Conservation (phyloP, 2,329 filamentous ascomycete genomes). For the Biscogniauxia marginata region DNA sequence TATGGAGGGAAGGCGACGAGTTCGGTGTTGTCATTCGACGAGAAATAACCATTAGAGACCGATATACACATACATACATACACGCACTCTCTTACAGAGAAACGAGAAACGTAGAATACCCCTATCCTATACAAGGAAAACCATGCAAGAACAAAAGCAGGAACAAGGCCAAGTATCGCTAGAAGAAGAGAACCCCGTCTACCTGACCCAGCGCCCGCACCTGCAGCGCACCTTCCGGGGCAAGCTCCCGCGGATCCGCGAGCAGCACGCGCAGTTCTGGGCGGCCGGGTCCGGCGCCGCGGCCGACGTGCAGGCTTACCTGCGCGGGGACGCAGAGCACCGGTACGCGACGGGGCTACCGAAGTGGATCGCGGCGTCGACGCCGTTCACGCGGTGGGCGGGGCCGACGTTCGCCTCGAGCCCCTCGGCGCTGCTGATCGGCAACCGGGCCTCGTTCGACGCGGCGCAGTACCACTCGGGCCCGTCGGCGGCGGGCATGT, state of each 20-base stretch:
- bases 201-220: not conserved
- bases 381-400: slow-evolving; percentile 11
- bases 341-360: not conserved
- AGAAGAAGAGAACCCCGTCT: not conserved
- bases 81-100: no score
- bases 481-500: slow-evolving; percentile 19
- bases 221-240: slow-evolving; percentile 11
- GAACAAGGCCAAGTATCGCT: no score
- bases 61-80: no score
- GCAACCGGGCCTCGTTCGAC: slow-evolving; percentile 22
- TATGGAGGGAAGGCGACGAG: no score
- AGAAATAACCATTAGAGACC: no score
- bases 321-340: slow-evolving; percentile 1
- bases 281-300: no score
- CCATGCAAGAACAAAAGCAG: no score
- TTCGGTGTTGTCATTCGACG: no score
- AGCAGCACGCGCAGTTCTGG: slow-evolving; percentile 7
- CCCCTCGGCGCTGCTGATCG: slow-evolving; percentile 12
- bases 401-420: slow-evolving; percentile 2
- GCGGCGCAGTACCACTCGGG: slow-evolving; percentile 12
- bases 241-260: slow-evolving; percentile 10
- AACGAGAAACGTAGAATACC: no score
- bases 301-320: slow-evolving; percentile 16
- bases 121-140: no score
- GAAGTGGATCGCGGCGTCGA: slow-evolving; percentile 14